Percentiles rank a stretch among this genome's conserved stretches.
Conservation (phyloP, 106 monocot genomes). For the Gastrodia elata region DNA sequence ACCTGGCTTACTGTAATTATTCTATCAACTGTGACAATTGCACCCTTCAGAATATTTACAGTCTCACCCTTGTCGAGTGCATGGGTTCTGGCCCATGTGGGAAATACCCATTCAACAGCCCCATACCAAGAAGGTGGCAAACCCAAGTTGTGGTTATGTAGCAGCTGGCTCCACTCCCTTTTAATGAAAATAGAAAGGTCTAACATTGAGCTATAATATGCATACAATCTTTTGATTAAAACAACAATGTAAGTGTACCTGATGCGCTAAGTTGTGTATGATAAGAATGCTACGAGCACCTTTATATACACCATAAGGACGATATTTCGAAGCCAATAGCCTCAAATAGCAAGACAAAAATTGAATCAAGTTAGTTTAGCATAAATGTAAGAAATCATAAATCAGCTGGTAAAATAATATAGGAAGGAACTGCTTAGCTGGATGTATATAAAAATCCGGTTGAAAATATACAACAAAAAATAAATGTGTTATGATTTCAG, state of each 20-base stretch:
- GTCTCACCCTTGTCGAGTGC: slow-evolving; percentile 90
- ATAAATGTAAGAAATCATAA: background rate
- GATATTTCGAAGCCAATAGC: slow-evolving; percentile 79
- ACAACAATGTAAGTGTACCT: slow-evolving; percentile 31
- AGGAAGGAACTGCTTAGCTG: background rate
- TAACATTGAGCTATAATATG: background rate
- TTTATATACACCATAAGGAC: slow-evolving; percentile 80
- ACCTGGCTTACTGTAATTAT: slow-evolving; percentile 93
- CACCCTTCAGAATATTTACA: slow-evolving; percentile 88
- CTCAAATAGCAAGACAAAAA: slow-evolving; percentile 24
- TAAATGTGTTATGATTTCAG: no score
- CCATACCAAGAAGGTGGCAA: slow-evolving; percentile 78
- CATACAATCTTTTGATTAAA: background rate
- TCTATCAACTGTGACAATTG: slow-evolving; percentile 82
- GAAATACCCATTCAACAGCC: slow-evolving; percentile 83
- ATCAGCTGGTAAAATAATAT: background rate
- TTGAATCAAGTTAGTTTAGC: background rate
- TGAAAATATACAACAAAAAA: no score
- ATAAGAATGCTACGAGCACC: slow-evolving; percentile 75
- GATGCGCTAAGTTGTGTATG: slow-evolving; percentile 90
- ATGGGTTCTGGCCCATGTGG: slow-evolving; percentile 78
- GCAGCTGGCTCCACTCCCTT: slow-evolving; percentile 81
- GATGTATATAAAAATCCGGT: no score
- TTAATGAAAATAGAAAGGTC: slow-evolving; percentile 1
- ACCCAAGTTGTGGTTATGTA: slow-evolving; percentile 58